Conservation (phyloP, 441 rosid species). For the Croton laevigatus region DNA sequence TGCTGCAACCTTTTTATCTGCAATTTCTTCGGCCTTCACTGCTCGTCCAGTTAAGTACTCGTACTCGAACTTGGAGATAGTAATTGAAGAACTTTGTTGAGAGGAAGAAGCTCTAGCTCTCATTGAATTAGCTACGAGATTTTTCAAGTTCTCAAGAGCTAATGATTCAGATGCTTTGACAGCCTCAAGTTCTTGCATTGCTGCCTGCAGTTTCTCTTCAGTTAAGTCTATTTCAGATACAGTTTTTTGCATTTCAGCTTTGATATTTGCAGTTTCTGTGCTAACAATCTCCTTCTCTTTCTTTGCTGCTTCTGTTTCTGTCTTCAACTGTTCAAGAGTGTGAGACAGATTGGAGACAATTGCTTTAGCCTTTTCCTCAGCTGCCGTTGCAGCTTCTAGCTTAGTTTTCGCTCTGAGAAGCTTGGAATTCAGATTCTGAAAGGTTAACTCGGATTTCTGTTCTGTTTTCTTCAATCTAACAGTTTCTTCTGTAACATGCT, state of each 20-base stretch:
- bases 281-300: slow-evolving; percentile 44
- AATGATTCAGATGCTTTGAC: slow-evolving; percentile 53
- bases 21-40: slow-evolving; percentile 58
- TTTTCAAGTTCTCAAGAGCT: slow-evolving; percentile 51
- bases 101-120: slow-evolving; percentile 49
- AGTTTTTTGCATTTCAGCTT: slow-evolving; percentile 43
- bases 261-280: slow-evolving; percentile 48
- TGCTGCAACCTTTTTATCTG: slow-evolving; percentile 77
- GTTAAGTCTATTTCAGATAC: slow-evolving; percentile 45
- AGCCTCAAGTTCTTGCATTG: slow-evolving; percentile 59
- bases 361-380: slow-evolving; percentile 52
- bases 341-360: slow-evolving; percentile 45
- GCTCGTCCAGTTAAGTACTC: slow-evolving; percentile 72
- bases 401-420: slow-evolving; percentile 67
- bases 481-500: slow-evolving; percentile 46
- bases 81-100: slow-evolving; percentile 38
- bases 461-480: slow-evolving; percentile 39
- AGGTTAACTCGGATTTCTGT: slow-evolving; percentile 43
- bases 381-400: slow-evolving; percentile 47
- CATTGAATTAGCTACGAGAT: slow-evolving; percentile 41
- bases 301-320: slow-evolving; percentile 55
- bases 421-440: slow-evolving; percentile 62
- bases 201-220: slow-evolving; percentile 52
- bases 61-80: slow-evolving; percentile 72
- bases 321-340: slow-evolving; percentile 56